phyloP scores from a whole-genome alignment of 352 stramenopile species.

The Phytophthora pluvialis region DNA sequence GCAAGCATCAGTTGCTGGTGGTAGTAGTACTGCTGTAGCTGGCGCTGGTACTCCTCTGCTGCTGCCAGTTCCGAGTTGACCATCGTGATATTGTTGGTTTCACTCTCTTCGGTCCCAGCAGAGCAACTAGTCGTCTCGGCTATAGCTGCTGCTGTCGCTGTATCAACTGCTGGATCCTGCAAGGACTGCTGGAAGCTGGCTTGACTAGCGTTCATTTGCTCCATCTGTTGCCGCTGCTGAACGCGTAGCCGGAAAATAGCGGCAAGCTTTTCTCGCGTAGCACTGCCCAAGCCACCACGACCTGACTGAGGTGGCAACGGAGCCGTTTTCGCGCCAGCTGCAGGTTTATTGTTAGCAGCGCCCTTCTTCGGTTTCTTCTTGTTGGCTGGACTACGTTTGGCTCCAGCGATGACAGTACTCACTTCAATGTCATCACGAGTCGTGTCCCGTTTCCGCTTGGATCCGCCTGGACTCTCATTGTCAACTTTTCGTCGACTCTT shows the following conservation, averaged over 20 bases:
- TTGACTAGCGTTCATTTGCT: constrained; percentile 29
- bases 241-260: constrained; percentile 70
- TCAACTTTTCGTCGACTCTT: constrained; percentile 12
- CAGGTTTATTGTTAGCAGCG: neutral
- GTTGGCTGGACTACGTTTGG: constrained; percentile 7
- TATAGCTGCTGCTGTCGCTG: neutral
- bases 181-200: constrained; percentile 35
- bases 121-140: neutral
- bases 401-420: neutral
- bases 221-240: constrained; percentile 52
- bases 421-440: constrained; percentile 11
- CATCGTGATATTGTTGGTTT: constrained; percentile 8
- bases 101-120: constrained; percentile 5
- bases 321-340: constrained; percentile 11
- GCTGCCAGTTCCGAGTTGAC: constrained; percentile 25
- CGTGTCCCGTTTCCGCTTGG: constrained; percentile 29
- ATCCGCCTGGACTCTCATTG: constrained; percentile 10
- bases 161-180: constrained; percentile 31
- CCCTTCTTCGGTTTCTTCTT: constrained; percentile 27
- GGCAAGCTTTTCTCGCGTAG: constrained; percentile 58
- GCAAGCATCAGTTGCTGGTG: constrained; percentile 69
- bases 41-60: constrained; percentile 57
- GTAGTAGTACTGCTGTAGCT: constrained; percentile 72
- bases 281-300: constrained; percentile 23
- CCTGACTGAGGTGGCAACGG: constrained; percentile 10